Conservation (phyloP, 495 filamentous ascomycete species). For the Penicillium atrosanguineum region DNA sequence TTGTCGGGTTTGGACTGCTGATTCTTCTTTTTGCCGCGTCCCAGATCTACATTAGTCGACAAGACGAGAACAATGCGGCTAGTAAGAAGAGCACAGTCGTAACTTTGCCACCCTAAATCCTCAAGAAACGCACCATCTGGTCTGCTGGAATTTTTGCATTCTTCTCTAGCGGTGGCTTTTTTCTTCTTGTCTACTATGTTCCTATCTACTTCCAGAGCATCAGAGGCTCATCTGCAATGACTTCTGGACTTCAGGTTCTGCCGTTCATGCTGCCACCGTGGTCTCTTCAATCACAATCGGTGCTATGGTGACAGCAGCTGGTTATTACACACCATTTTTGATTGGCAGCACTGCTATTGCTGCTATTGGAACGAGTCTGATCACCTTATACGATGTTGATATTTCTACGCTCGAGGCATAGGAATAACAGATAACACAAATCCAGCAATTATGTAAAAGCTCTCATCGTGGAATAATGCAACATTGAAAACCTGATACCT, state of each 20-base stretch:
- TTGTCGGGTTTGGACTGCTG: constrained; percentile 34
- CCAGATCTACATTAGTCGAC: constrained; percentile 1
- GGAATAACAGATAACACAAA: too few species aligned
- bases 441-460: too few species aligned
- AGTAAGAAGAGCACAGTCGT: too few species aligned
- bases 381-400: constrained; percentile 51
- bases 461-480: too few species aligned
- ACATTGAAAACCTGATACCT: too few species aligned
- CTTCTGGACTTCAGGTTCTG: constrained; percentile 52
- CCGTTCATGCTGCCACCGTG: constrained; percentile 37
- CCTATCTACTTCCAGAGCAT: constrained; percentile 55
- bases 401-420: constrained; percentile 22
- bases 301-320: constrained; percentile 51
- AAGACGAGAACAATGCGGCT: too few species aligned
- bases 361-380: constrained; percentile 61
- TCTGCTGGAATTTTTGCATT: constrained; percentile 49
- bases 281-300: constrained; percentile 41
- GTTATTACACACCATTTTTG: constrained; percentile 71
- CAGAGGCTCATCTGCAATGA: constrained; percentile 57
- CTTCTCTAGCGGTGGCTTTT: constrained; percentile 45
- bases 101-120: constrained; percentile 31
- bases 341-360: constrained; percentile 52
- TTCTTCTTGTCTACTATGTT: constrained; percentile 45
- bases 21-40: constrained; percentile 29
- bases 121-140: constrained; percentile 47